Conservation (phyloP, 2,329 filamentous ascomycete species). For the Chaetomium strumarium region DNA sequence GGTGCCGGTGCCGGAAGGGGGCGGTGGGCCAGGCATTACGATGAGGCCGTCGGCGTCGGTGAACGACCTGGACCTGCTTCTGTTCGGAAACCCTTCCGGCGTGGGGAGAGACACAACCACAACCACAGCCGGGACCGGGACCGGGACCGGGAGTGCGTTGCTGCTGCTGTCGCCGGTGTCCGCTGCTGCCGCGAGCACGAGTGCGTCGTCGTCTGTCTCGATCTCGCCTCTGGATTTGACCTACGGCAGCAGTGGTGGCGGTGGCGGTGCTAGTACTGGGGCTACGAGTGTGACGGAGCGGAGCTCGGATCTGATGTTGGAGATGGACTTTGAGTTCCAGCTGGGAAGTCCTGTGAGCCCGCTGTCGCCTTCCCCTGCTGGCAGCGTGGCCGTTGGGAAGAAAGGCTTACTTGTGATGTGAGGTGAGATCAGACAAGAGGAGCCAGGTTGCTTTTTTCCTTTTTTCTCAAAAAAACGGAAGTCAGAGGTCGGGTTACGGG, state of each 20-base stretch:
- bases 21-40: no score
- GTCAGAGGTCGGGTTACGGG: not conserved
- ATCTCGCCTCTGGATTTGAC: conserved; percentile 8
- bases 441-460: no score
- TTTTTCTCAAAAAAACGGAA: no score
- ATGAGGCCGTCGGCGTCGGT: not conserved
- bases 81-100: conserved; percentile 4
- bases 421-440: not conserved
- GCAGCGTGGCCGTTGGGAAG: not conserved
- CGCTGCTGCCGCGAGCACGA: no score
- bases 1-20: not conserved
- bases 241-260: not conserved
- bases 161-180: no score
- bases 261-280: not conserved
- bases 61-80: conserved; percentile 7
- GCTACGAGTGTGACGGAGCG: not conserved
- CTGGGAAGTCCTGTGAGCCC: conserved; percentile 15
- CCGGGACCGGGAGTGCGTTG: not conserved
- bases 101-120: not conserved
- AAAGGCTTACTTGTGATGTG: not conserved
- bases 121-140: not conserved
- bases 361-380: conserved; percentile 7
- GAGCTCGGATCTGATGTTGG: not conserved
- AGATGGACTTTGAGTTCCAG: conserved; percentile 10
- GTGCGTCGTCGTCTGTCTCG: no score